Percentiles rank a stretch among this genome's conserved stretches.
Evolutionary conservation across 1,284 basidiomycete species (phyloP).

Genomic region (Malassezia brasiliensis): DNA sequence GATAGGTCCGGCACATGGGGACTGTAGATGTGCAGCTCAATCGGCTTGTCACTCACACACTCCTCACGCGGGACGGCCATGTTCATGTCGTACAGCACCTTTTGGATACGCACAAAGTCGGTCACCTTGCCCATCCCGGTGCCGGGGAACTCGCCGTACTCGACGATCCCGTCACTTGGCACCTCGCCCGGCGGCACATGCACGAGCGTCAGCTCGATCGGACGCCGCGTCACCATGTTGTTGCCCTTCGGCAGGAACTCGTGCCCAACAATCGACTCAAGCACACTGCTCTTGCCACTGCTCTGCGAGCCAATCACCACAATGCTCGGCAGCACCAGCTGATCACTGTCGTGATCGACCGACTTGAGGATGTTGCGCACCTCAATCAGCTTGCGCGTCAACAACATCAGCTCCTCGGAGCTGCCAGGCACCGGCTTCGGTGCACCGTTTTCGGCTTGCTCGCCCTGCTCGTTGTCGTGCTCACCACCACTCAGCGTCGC

Average conservation of each 20-base stretch:
- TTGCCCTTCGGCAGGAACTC: conserved; percentile 97
- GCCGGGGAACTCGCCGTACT: conserved; percentile 89
- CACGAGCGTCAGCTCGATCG: conserved; percentile 92
- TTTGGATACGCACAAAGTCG: conserved; percentile 80
- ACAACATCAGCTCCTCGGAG: conserved; percentile 61
- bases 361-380: conserved; percentile 84
- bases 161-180: conserved; percentile 54
- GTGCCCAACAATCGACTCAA: conserved; percentile 94
- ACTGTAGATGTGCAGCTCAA: conserved; percentile 91
- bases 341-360: conserved; percentile 73
- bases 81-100: conserved; percentile 87
- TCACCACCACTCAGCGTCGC: conserved; percentile 7
- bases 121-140: conserved; percentile 78
- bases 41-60: conserved; percentile 86
- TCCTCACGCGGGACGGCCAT: conserved; percentile 77
- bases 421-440: conserved; percentile 11
- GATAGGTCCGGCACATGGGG: conserved; percentile 92
- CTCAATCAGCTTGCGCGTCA: conserved; percentile 91
- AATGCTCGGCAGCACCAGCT: conserved; percentile 86
- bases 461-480: conserved; percentile 7
- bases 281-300: conserved; percentile 90
- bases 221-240: conserved; percentile 98
- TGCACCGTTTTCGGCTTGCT: background rate
- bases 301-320: conserved; percentile 97
- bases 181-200: conserved; percentile 57